phyloP scores from a whole-genome alignment of 306 rosid species.

The Inga oerstediana region DNA sequence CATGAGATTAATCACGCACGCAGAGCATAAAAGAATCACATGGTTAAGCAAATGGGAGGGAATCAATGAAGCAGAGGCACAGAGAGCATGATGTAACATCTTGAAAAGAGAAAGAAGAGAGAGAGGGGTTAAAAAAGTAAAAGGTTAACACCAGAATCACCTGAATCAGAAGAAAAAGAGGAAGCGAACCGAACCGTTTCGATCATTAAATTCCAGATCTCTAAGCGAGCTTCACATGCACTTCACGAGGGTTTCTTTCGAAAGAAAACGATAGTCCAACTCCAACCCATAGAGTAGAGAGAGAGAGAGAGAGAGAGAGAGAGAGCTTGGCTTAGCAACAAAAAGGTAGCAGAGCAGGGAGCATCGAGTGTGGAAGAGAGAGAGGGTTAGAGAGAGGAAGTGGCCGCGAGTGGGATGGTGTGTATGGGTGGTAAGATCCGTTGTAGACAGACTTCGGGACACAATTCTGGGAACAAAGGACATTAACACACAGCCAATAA shows the following conservation, averaged over 20 bases:
- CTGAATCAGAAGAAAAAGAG: constrained; percentile 62
- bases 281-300: constrained; percentile 23
- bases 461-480: constrained; percentile 47
- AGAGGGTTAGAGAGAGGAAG: background rate
- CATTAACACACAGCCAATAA: constrained; percentile 45
- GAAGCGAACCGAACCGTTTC: constrained; percentile 46
- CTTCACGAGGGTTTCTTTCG: constrained; percentile 62
- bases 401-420: background rate
- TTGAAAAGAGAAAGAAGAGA: constrained; percentile 25
- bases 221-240: constrained; percentile 77
- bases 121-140: constrained; percentile 29
- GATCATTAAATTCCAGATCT: constrained; percentile 74
- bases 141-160: constrained; percentile 55
- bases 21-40: constrained; percentile 16
- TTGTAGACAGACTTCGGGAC: constrained; percentile 51
- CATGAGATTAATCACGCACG: background rate
- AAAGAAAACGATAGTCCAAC: constrained; percentile 52
- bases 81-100: constrained; percentile 42
- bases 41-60: constrained; percentile 32
- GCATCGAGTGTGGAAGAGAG: background rate
- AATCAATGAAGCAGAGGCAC: constrained; percentile 39
- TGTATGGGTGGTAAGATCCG: constrained; percentile 63
- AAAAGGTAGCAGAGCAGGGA: background rate
- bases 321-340: background rate
- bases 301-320: constrained; percentile 25